Conservation (phyloP, 495 filamentous ascomycete species). For the Podospora didyma region DNA sequence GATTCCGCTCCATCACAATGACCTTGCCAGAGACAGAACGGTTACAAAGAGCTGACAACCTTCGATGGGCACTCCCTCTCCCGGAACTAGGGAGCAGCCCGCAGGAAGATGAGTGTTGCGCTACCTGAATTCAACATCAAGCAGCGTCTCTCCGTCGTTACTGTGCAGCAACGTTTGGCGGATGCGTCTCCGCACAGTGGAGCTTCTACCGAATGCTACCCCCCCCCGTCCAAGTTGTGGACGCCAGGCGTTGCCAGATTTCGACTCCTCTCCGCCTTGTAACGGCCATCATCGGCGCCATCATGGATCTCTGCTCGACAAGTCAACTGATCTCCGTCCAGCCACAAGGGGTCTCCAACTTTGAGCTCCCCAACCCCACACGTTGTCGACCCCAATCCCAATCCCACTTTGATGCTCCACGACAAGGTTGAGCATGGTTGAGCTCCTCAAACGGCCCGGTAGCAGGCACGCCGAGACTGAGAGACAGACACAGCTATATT, state of each 20-base stretch:
- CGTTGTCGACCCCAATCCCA: constrained; percentile 17
- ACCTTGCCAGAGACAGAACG: no score
- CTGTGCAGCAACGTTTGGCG: neutral
- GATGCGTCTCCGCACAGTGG: constrained; percentile 16
- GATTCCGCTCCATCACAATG: no score
- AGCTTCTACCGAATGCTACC: constrained; percentile 15
- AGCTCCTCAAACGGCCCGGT: constrained; percentile 18
- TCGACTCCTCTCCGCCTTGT: neutral
- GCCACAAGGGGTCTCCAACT: constrained; percentile 15
- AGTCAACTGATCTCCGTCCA: constrained; percentile 9
- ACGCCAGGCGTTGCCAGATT: neutral
- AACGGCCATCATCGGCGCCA: neutral
- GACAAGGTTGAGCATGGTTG: neutral
- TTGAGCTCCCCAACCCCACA: constrained; percentile 22
- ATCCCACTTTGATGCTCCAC: no score
- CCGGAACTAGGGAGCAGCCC: no score
- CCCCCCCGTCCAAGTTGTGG: constrained; percentile 3
- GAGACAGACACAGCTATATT: no score
- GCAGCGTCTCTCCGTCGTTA: neutral
- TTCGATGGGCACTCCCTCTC: no score
- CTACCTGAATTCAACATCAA: constrained; percentile 1
- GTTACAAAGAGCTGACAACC: no score
- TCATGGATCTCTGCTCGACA: constrained; percentile 7
- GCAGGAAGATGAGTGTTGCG: neutral
- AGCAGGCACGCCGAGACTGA: constrained; percentile 6